Evolutionary conservation across 768 basidiomycete species (phyloP).

Genomic region (Russula sp.): DNA sequence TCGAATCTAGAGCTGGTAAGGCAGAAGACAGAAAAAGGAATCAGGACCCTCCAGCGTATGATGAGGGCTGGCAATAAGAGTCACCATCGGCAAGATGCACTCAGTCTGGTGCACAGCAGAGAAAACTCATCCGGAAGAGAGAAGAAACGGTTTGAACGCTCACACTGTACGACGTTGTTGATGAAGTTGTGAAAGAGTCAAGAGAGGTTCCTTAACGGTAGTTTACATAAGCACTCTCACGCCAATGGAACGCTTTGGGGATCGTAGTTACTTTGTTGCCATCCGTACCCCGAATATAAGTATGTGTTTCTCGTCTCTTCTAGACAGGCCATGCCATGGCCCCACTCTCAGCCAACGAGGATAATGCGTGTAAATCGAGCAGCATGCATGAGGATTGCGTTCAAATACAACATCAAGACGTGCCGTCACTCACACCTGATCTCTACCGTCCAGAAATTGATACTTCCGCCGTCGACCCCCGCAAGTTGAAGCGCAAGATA

Average conservation of each 20-base stretch:
- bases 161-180: neutral
- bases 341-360: neutral
- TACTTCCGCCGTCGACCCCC: neutral
- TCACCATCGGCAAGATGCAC: constrained; percentile 18
- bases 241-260: neutral
- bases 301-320: neutral
- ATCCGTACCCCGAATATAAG: neutral
- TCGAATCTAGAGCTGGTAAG: neutral
- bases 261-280: too few relatives aligned
- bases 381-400: neutral
- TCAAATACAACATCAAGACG: neutral
- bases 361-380: neutral
- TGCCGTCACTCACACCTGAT: neutral
- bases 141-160: neutral
- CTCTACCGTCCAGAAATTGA: neutral
- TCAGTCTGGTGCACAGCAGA: constrained; percentile 23
- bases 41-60: constrained; percentile 22
- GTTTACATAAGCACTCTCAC: neutral
- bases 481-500: neutral
- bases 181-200: too few relatives aligned
- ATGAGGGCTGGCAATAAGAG: constrained; percentile 13
- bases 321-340: neutral
- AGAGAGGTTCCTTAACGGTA: too few relatives aligned
- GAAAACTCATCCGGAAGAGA: constrained; percentile 13
- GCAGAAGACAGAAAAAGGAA: neutral